A percentile compares a stretch with the other conserved stretches of the same genome.
These are phyloP conservation scores for Ceratobasidium sp. DNA, from an alignment of 1,284 basidiomycete genomes.

Conservation along the genomic window DNA sequence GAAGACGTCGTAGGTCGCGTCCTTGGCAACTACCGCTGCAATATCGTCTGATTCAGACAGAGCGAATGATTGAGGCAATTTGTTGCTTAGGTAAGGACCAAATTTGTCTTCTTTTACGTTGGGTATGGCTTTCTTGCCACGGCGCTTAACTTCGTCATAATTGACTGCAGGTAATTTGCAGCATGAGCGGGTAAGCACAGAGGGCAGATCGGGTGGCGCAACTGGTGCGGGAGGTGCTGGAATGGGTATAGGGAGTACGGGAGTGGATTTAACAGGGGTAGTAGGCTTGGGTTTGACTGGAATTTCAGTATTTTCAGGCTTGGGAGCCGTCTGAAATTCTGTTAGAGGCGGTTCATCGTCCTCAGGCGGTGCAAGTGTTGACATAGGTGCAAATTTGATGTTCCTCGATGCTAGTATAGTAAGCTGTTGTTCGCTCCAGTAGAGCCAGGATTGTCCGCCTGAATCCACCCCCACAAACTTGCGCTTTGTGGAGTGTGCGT, in stretches of 20 bases:
- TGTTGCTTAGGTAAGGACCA: constrained; percentile 17
- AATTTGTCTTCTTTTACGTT: constrained; percentile 1
- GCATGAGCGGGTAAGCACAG: neutral
- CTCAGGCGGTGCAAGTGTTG: neutral
- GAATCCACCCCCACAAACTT: constrained; percentile 11
- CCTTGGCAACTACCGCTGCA: too few species aligned
- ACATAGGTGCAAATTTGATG: constrained; percentile 7
- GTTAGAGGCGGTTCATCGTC: neutral
- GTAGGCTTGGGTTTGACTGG: constrained; percentile 11
- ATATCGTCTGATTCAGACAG: too few species aligned
- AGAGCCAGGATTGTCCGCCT: constrained; percentile 5
- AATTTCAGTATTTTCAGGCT: neutral
- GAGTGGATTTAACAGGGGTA: neutral
- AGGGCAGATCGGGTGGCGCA: constrained; percentile 6
- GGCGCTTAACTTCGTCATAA: neutral
- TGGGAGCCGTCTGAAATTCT: neutral
- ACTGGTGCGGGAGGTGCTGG: neutral
- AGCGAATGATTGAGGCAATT: too few species aligned
- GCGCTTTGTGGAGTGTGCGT: constrained; percentile 24
- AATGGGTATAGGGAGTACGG: neutral
- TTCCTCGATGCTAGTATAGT: neutral
- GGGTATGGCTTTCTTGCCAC: constrained; percentile 7
- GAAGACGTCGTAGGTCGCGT: too few species aligned
- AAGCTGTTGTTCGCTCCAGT: constrained; percentile 13
- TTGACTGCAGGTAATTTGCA: neutral